These are phyloP conservation scores for Linnemannia zychae DNA, from an alignment of 192 early-diverging fungal genomes.

Conservation along the genomic window DNA sequence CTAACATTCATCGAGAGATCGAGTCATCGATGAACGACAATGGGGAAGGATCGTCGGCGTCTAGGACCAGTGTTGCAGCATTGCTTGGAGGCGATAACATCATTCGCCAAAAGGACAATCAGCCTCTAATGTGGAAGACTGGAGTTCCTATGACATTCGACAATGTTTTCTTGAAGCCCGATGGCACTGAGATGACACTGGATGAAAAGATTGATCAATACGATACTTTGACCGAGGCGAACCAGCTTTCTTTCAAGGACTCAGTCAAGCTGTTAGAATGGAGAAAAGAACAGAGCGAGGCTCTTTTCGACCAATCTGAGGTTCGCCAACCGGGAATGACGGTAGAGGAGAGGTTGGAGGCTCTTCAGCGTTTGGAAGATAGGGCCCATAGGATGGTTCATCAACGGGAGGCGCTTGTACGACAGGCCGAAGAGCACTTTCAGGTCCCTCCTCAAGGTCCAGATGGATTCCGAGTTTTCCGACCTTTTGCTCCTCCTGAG, in stretches of 20 bases:
- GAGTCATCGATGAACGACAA: neutral
- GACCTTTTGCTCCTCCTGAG: neutral
- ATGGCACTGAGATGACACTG: conserved; percentile 28
- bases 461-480: neutral
- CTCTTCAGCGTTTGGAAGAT: conserved; percentile 2
- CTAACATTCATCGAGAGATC: neutral
- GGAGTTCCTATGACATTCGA: conserved; percentile 27
- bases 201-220: conserved; percentile 32
- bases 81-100: conserved; percentile 12
- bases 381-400: conserved; percentile 7
- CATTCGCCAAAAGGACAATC: conserved; percentile 14
- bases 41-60: conserved; percentile 16
- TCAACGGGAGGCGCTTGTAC: conserved; percentile 11
- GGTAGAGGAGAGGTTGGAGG: conserved; percentile 6
- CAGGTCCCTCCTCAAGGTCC: neutral
- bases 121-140: conserved; percentile 28
- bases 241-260: conserved; percentile 31
- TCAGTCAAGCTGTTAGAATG: conserved; percentile 18
- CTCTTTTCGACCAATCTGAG: conserved; percentile 8
- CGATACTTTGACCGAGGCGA: conserved; percentile 4
- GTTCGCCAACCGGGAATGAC: conserved; percentile 6
- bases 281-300: conserved; percentile 10
- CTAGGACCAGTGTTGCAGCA: neutral
- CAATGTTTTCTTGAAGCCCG: conserved; percentile 32
- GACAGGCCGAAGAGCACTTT: conserved; percentile 5